phyloP scores from a whole-genome alignment of 208 protist genomes.

The Leishmania braziliensis region DNA sequence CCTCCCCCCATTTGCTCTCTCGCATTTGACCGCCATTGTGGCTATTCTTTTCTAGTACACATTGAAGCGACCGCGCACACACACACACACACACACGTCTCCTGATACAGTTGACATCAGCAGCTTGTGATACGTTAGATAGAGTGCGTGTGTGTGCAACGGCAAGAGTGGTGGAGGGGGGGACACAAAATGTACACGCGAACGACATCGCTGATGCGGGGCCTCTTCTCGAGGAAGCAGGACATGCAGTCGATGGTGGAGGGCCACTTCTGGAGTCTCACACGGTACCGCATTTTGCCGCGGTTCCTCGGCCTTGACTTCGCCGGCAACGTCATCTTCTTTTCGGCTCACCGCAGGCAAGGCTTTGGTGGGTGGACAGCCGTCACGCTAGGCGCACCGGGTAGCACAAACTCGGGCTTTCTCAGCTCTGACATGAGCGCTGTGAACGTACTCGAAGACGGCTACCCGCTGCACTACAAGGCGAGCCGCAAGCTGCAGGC shows the following conservation, averaged over 20 bases:
- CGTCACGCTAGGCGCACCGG: slow-evolving; percentile 72
- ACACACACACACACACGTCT: background rate
- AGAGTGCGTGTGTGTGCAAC: background rate
- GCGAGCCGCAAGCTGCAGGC: slow-evolving; percentile 71
- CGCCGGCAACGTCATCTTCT: slow-evolving; percentile 87
- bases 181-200: slow-evolving; percentile 31
- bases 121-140: background rate
- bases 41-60: background rate
- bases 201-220: slow-evolving; percentile 21
- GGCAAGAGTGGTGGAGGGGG: background rate
- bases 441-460: slow-evolving; percentile 87
- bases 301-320: slow-evolving; percentile 82
- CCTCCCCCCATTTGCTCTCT: background rate
- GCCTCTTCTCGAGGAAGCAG: slow-evolving; percentile 34
- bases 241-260: slow-evolving; percentile 66
- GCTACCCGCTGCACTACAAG: slow-evolving; percentile 88
- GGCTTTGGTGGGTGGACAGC: slow-evolving; percentile 84
- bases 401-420: slow-evolving; percentile 37
- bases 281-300: slow-evolving; percentile 80
- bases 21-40: background rate
- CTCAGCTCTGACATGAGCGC: slow-evolving; percentile 68
- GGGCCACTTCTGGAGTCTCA: slow-evolving; percentile 87
- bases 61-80: background rate
- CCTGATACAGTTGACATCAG: background rate
- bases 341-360: slow-evolving; percentile 77